Base-by-base conservation (phyloP, 1,284 basidiomycete species). In the Ganoderma boninense region DNA sequence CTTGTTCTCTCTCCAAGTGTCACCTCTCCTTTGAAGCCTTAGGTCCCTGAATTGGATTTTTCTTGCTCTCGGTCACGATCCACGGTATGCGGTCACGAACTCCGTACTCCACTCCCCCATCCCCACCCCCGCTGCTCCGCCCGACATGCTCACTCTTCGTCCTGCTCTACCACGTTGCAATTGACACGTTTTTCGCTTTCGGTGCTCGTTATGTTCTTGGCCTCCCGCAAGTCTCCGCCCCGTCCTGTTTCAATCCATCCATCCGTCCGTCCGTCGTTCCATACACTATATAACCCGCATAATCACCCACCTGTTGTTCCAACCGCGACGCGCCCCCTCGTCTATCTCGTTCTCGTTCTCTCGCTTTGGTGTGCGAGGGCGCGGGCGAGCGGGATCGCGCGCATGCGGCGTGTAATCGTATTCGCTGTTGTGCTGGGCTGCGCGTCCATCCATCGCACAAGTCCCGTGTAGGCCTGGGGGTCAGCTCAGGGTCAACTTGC, bases 161-260 rank as follows among this genome's bases (percentile, higher is more conserved):
- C 63, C 11, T 62, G 60, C 60, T 62, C 60, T 62, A 42, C 18
- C 60, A n/a, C 35, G 57, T 40, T 60, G 57, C 60, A 62, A 62
- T 26, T 62, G 60, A 62, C 60, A 32, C 59, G 46, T 65, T 57
- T 65, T 60, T 68, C 74, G 73, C 72, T 75, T 74, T 75, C 73
- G 72, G 70, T 73, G 71, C 70, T 66, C 72, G 71, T 74, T 75
- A 71, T 74, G 69, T 75, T 71, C 64, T 71, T 73, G 67, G 64
- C 66, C 32, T 60, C 26, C 63, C n/a, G 13, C 42, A 11, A 38
- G 40, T 43, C 44, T 42, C 49, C 46, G 38, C 60, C 11, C 52
- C 62, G 26, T 43, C 61, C 52, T 54, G 49, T 26, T 54, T 54
- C n/a, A 49, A 49, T 49, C 46, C 62, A 6, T 4, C 20, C 8